These are phyloP conservation scores for Cerioporus squamosus DNA, from an alignment of 1,284 basidiomycete species.

Conservation along the genomic window DNA sequence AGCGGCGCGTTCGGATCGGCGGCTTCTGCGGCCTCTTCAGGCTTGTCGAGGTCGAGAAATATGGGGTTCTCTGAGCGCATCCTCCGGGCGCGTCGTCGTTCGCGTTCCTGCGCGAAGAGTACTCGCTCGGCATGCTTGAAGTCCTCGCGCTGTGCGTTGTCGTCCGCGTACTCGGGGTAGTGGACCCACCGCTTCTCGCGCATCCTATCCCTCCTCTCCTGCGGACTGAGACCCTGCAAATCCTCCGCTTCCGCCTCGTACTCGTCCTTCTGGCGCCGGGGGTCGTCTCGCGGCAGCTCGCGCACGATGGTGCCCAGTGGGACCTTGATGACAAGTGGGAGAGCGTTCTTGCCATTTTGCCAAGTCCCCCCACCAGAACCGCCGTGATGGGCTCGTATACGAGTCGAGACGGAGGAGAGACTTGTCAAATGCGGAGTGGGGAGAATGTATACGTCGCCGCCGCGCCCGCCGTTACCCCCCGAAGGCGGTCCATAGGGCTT, in stretches of 20 bases:
- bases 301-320: slow-evolving; percentile 89
- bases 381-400: slow-evolving; percentile 72
- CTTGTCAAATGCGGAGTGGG: slow-evolving; percentile 79
- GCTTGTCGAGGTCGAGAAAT: slow-evolving; percentile 62
- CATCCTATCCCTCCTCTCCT: slow-evolving; percentile 59
- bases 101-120: slow-evolving; percentile 68
- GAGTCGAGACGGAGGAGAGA: slow-evolving; percentile 72
- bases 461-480: slow-evolving; percentile 88
- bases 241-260: slow-evolving; percentile 73
- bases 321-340: slow-evolving; percentile 77
- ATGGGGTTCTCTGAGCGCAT: slow-evolving; percentile 52
- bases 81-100: slow-evolving; percentile 50
- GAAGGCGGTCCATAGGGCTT: slow-evolving; percentile 83
- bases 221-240: slow-evolving; percentile 50
- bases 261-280: slow-evolving; percentile 60
- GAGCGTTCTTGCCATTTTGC: slow-evolving; percentile 78
- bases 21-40: slow-evolving; percentile 47
- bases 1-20: slow-evolving; percentile 63
- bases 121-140: slow-evolving; percentile 78
- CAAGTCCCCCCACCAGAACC: slow-evolving; percentile 80
- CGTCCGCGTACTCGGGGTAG: slow-evolving; percentile 71
- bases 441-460: slow-evolving; percentile 84
- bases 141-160: slow-evolving; percentile 64
- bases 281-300: slow-evolving; percentile 70
- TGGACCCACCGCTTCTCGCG: slow-evolving; percentile 78